These are phyloP conservation scores for Ophiostoma ulmi DNA, from an alignment of 2,329 filamentous ascomycete species.

Conservation along the genomic window DNA sequence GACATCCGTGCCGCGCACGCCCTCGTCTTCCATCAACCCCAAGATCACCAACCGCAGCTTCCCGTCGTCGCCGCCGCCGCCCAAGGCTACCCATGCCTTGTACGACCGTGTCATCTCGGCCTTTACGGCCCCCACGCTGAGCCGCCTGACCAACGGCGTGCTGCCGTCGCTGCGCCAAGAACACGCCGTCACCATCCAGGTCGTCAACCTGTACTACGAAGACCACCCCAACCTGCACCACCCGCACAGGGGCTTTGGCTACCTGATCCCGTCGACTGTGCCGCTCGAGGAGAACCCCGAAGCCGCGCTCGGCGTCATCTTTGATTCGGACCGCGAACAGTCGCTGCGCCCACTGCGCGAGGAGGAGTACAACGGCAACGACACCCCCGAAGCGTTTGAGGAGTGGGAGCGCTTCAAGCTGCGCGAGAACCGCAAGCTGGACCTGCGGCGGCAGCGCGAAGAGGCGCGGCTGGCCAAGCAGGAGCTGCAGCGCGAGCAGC, in stretches of 20 bases:
- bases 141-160: conserved; percentile 35
- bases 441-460: neutral
- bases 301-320: conserved; percentile 72
- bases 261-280: conserved; percentile 71
- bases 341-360: conserved; percentile 27
- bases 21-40: too few species aligned
- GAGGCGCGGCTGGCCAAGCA: neutral
- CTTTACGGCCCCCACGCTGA: conserved; percentile 44
- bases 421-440: neutral
- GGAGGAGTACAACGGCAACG: conserved; percentile 7
- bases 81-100: conserved; percentile 21
- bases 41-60: neutral
- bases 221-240: conserved; percentile 53
- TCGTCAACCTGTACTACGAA: conserved; percentile 82
- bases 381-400: conserved; percentile 12
- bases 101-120: conserved; percentile 62
- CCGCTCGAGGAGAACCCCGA: conserved; percentile 33
- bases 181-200: conserved; percentile 75
- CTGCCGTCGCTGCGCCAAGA: conserved; percentile 50
- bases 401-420: conserved; percentile 15
- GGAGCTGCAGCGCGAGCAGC: neutral
- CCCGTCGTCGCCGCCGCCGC: conserved; percentile 19
- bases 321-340: conserved; percentile 63
- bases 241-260: conserved; percentile 73
- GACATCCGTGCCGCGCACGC: neutral